Evolutionary conservation across 441 rosid genomes (phyloP).

Genomic region (Pelargonium hybrid): DNA sequence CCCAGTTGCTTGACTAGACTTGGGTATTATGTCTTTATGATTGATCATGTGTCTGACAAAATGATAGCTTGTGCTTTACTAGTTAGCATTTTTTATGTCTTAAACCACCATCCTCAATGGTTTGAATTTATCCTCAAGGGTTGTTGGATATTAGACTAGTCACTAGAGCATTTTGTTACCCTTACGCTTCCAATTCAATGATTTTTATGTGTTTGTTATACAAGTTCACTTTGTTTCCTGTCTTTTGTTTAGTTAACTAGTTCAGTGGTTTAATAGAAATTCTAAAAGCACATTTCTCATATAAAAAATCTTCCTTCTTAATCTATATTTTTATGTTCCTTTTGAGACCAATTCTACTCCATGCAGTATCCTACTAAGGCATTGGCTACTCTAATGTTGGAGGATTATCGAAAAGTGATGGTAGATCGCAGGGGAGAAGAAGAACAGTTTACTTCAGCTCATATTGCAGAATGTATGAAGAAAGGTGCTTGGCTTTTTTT

Average conservation of each 20-base stretch:
- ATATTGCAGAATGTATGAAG: constrained; percentile 70
- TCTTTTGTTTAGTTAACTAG: neutral
- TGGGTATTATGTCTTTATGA: constrained; percentile 11
- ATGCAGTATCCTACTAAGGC: constrained; percentile 91
- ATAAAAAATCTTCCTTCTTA: neutral
- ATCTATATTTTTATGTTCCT: neutral
- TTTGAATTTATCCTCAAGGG: neutral
- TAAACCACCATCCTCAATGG: too few species aligned
- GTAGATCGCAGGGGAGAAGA: constrained; percentile 92
- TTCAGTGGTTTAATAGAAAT: neutral
- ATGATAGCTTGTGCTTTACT: constrained; percentile 3
- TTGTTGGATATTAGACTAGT: neutral
- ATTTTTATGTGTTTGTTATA: neutral
- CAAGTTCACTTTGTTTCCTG: neutral
- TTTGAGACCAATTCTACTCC: constrained; percentile 6
- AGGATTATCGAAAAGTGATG: constrained; percentile 81
- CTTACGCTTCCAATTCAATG: neutral
- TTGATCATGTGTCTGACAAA: constrained; percentile 30
- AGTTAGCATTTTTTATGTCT: too few species aligned
- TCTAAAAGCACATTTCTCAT: neutral
- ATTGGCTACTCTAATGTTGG: constrained; percentile 81
- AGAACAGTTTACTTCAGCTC: constrained; percentile 60
- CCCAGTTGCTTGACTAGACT: neutral
- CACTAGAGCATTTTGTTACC: neutral
- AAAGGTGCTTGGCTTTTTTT: constrained; percentile 38